Percentiles rank a stretch among this genome's conserved stretches.
Conservation (phyloP, 192 early-diverging fungal genomes). For the Piromyces finnis region DNA sequence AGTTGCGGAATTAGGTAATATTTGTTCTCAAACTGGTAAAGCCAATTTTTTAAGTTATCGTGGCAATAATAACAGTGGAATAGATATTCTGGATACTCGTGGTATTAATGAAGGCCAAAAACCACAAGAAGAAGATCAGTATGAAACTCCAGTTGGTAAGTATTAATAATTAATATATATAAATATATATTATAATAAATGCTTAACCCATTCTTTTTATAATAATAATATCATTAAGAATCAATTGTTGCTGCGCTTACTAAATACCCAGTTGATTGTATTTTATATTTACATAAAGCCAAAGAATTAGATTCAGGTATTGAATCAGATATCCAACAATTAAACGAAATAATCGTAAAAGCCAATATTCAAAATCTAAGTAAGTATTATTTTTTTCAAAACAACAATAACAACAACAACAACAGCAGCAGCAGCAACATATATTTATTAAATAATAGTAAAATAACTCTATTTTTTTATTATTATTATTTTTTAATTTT, state of each 20-base stretch:
- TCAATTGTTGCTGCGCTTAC: not conserved
- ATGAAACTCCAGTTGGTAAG: not conserved
- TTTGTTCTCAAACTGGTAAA: not conserved
- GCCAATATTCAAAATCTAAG: not conserved
- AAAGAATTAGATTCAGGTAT: not conserved
- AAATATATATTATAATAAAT: not conserved
- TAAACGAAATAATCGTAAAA: not conserved
- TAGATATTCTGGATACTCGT: not conserved
- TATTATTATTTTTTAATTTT: too few species aligned
- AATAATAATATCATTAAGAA: not conserved
- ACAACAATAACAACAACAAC: too few species aligned
- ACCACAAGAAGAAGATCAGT: not conserved
- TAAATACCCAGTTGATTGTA: not conserved
- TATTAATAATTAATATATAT: too few species aligned
- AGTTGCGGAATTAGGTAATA: not conserved
- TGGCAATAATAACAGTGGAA: not conserved
- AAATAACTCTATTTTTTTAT: too few species aligned
- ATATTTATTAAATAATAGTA: too few species aligned
- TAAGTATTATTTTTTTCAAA: not conserved
- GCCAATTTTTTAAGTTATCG: not conserved
- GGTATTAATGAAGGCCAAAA: not conserved
- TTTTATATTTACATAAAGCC: not conserved
- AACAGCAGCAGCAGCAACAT: too few species aligned
- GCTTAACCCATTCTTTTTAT: too few species aligned
- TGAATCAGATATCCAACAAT: not conserved